phyloP scores from a whole-genome alignment of 108 stramenopile species.

The Conticribra weissflogii region DNA sequence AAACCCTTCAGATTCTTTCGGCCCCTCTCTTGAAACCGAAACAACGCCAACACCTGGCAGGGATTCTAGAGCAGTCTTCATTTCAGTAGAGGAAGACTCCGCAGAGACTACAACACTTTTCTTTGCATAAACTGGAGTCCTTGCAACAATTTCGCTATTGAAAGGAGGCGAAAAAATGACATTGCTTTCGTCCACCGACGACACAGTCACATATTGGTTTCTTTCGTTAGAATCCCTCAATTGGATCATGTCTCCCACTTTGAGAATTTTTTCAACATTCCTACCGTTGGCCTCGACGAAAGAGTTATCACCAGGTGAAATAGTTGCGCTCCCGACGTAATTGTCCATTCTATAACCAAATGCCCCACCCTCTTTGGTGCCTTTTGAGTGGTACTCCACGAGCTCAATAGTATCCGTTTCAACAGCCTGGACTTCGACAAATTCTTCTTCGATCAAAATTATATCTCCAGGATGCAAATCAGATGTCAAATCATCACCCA shows the following conservation, averaged over 20 bases:
- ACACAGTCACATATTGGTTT: conserved; percentile 30
- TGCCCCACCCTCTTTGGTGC: conserved; percentile 21
- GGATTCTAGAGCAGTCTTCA: conserved; percentile 67
- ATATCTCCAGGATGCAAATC: conserved; percentile 42
- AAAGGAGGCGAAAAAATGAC: conserved; percentile 34
- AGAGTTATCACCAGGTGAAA: conserved; percentile 22
- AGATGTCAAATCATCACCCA: conserved; percentile 37
- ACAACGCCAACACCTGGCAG: conserved; percentile 63
- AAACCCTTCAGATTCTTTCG: conserved; percentile 70
- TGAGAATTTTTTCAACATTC: conserved; percentile 26
- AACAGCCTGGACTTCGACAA: conserved; percentile 26
- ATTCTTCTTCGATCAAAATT: conserved; percentile 44
- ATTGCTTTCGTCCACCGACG: conserved; percentile 18
- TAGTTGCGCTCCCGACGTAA: conserved; percentile 39
- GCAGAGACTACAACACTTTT: conserved; percentile 27
- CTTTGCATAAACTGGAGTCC: conserved; percentile 28
- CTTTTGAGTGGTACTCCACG: conserved; percentile 43
- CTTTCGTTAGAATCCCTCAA: conserved; percentile 11
- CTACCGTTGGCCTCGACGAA: conserved; percentile 30
- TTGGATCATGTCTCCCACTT: conserved; percentile 39
- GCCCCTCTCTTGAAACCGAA: conserved; percentile 61
- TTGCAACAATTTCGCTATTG: conserved; percentile 17
- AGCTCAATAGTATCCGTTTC: conserved; percentile 30
- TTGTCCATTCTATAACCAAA: conserved; percentile 52
- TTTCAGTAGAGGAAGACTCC: conserved; percentile 26